Percentiles rank a stretch among this genome's conserved stretches.
Evolutionary conservation across 1,284 basidiomycete genomes (phyloP).

Genomic region (Moesziomyces antarcticus): DNA sequence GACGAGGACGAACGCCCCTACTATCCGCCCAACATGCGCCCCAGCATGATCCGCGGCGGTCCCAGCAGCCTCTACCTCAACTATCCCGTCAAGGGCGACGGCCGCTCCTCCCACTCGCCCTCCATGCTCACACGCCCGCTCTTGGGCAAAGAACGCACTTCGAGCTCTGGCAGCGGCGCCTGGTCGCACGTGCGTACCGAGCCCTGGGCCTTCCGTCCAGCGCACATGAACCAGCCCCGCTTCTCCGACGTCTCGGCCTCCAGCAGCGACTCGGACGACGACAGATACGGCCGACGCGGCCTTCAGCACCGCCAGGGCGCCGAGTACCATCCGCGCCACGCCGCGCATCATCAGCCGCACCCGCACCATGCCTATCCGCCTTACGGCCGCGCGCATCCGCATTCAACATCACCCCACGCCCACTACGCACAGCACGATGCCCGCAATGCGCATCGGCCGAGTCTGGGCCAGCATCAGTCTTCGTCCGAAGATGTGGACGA

Average conservation of each 20-base stretch:
- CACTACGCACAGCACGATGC: slow-evolving; percentile 19
- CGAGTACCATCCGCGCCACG: slow-evolving; percentile 12
- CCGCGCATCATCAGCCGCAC: slow-evolving; percentile 10
- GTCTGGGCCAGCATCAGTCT: slow-evolving; percentile 23
- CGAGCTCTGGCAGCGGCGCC: slow-evolving; percentile 28
- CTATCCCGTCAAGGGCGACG: slow-evolving; percentile 27
- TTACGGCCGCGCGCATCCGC: neutral
- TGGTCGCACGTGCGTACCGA: slow-evolving; percentile 47
- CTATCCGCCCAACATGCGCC: slow-evolving; percentile 45
- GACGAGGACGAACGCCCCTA: slow-evolving; percentile 57
- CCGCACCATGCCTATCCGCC: slow-evolving; percentile 12
- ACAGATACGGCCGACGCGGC: slow-evolving; percentile 19
- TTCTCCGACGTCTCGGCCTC: slow-evolving; percentile 45
- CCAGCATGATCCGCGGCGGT: slow-evolving; percentile 50
- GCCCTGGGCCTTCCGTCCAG: slow-evolving; percentile 43
- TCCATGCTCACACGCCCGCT: slow-evolving; percentile 21
- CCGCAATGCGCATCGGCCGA: slow-evolving; percentile 18
- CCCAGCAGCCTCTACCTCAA: slow-evolving; percentile 50
- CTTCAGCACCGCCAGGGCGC: slow-evolving; percentile 18
- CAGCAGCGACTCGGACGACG: slow-evolving; percentile 44
- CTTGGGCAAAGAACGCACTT: slow-evolving; percentile 29
- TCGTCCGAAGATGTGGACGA: slow-evolving; percentile 42
- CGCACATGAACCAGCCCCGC: slow-evolving; percentile 38
- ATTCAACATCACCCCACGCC: slow-evolving; percentile 9
- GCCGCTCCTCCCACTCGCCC: slow-evolving; percentile 24